Evolutionary conservation across 768 basidiomycete genomes (phyloP), one percentile per base, ranked within the genome.

Genomic region (Tricholoma sp.): DNA sequence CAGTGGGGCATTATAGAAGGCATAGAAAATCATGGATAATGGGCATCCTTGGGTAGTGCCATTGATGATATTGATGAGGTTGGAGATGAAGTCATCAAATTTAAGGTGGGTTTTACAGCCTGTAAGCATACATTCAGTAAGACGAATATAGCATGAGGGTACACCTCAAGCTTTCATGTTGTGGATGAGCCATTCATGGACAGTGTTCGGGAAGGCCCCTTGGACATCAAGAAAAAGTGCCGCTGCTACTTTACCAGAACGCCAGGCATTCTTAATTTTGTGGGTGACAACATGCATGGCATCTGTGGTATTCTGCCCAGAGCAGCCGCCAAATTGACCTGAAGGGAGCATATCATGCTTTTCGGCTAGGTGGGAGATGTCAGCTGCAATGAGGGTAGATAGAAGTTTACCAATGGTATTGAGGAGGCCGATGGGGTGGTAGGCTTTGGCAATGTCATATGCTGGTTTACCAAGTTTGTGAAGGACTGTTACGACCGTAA

Each of bases 11-110:
- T 24, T 24, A 4, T 24, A 24, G 4, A 24, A 24, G 24, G 1
- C 24, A 24, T 24, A 24, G 24, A 2, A 39, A 15, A 39, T 52
- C 61, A 67, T 63, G 0, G 69, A 67, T 0, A 70, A 42, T 0
- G 68, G 68, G 54, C 61, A 58, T 0, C 71, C 70, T 53, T 73
- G 70, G 0, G 60, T 63, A 5, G 69, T 63, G 0, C 71, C 64
- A 11, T 67, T 70, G 20, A 53, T 28, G 1, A 69, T 58, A 2
- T 52, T 28, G 20, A 64, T 52, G 11, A 47, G 51, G 4, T 64
- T 57, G 0, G 70, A 71, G 2, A 39, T 44, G 57, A 45, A 50
- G 15, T 50, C 48, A 17, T 50, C 28, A 17, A 50, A 50, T 15
- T 31, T 50, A 11, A 50, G 48, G 24, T 4, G 4, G 24, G 24